Evolutionary conservation across 306 rosid genomes (phyloP).

Genomic region (Canavalia ensiformis): DNA sequence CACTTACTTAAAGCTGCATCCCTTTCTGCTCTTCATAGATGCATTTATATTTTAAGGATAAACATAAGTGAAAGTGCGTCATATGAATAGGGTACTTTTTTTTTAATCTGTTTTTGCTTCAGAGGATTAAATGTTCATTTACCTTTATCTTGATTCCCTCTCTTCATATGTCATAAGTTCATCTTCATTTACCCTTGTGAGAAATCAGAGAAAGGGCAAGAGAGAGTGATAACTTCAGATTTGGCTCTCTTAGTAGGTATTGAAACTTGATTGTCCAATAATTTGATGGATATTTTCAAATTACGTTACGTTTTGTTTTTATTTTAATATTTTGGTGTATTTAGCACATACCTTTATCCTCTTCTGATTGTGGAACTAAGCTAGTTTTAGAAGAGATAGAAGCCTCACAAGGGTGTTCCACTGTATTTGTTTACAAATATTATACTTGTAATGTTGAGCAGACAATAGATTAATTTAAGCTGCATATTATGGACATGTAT

Average conservation of each 20-base stretch:
- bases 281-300: background rate
- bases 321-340: constrained; percentile 24
- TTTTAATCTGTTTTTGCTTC: background rate
- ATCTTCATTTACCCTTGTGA: constrained; percentile 1
- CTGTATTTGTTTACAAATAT: constrained; percentile 5
- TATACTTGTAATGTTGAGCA: constrained; percentile 6
- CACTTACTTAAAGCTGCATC: background rate
- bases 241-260: constrained; percentile 9
- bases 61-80: background rate
- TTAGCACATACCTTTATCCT: constrained; percentile 10
- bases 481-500: constrained; percentile 29
- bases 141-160: constrained; percentile 40
- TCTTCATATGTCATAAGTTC: constrained; percentile 21
- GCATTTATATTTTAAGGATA: constrained; percentile 31
- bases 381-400: constrained; percentile 30
- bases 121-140: background rate
- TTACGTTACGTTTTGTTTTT: background rate
- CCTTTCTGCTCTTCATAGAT: constrained; percentile 23
- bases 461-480: constrained; percentile 33
- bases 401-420: constrained; percentile 13
- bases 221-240: constrained; percentile 1
- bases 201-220: constrained; percentile 22
- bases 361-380: constrained; percentile 12
- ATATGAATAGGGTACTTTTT: background rate
- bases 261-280: constrained; percentile 33